Percentiles rank a stretch among this genome's conserved stretches.
Evolutionary conservation across 2,329 filamentous ascomycete species (phyloP).

Genomic region (Aureobasidium namibiae): DNA sequence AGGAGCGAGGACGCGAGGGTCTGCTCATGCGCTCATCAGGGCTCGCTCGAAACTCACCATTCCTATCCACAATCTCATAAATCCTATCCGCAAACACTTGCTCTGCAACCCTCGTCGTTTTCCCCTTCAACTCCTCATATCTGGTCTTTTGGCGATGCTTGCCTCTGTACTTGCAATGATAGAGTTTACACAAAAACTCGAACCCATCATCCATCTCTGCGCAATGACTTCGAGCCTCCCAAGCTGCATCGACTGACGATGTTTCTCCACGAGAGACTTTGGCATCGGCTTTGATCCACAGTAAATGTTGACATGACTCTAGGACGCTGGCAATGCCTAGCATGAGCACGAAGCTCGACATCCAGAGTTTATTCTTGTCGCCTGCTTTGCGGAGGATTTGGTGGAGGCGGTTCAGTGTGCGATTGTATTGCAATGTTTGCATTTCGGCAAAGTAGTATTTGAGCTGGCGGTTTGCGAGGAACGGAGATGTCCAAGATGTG

Average conservation of each 20-base stretch:
- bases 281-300: slow-evolving; percentile 35
- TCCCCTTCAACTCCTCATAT: slow-evolving; percentile 7
- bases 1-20: background rate
- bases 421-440: slow-evolving; percentile 33
- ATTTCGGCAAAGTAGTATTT: slow-evolving; percentile 42
- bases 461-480: slow-evolving; percentile 41
- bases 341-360: slow-evolving; percentile 37
- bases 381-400: slow-evolving; percentile 35
- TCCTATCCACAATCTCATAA: slow-evolving; percentile 35
- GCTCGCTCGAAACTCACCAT: slow-evolving; percentile 27
- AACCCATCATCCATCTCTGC: slow-evolving; percentile 38
- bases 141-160: slow-evolving; percentile 19
- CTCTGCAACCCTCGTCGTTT: background rate
- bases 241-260: slow-evolving; percentile 22
- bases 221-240: slow-evolving; percentile 32
- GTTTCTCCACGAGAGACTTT: slow-evolving; percentile 26
- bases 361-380: slow-evolving; percentile 38
- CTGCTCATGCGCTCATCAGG: too few species aligned
- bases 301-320: slow-evolving; percentile 40
- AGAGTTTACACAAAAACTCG: slow-evolving; percentile 37
- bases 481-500: slow-evolving; percentile 26
- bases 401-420: slow-evolving; percentile 39
- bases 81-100: slow-evolving; percentile 10
- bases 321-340: slow-evolving; percentile 41
- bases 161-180: slow-evolving; percentile 41